Evolutionary conservation across 2,329 filamentous ascomycete genomes (phyloP).

Genomic region (Alternaria brassicicola): DNA sequence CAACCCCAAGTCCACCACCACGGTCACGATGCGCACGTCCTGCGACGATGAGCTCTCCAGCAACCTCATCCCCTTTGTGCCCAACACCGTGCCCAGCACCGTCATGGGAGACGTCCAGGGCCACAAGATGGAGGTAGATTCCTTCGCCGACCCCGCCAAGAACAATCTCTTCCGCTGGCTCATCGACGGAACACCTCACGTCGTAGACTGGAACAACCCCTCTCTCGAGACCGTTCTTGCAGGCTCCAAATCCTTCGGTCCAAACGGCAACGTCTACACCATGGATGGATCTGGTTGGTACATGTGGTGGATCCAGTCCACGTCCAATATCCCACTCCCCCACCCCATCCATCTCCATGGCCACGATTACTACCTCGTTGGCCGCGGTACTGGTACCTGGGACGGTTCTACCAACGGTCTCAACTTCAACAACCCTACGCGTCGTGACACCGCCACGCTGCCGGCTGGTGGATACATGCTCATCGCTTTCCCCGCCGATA

Average conservation of each 20-base stretch:
- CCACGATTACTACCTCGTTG: constrained; percentile 53
- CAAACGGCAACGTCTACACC: constrained; percentile 38
- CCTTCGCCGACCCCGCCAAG: constrained; percentile 37
- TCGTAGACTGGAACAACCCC: constrained; percentile 52
- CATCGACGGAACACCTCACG: constrained; percentile 49
- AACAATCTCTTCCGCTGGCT: constrained; percentile 53
- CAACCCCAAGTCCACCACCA: constrained; percentile 43
- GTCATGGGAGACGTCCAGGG: constrained; percentile 37
- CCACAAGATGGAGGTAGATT: constrained; percentile 37
- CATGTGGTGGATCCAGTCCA: constrained; percentile 56
- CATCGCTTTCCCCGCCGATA: constrained; percentile 59
- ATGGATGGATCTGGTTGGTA: constrained; percentile 49
- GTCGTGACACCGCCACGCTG: constrained; percentile 49
- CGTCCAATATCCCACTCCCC: constrained; percentile 43
- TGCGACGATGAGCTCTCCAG: constrained; percentile 48
- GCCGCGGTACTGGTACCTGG: constrained; percentile 44
- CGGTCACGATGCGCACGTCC: constrained; percentile 39
- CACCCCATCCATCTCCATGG: constrained; percentile 52
- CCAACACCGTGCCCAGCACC: constrained; percentile 47
- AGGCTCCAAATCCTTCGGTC: constrained; percentile 29
- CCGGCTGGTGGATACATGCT: constrained; percentile 53
- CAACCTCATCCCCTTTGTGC: constrained; percentile 49
- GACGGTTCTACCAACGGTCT: constrained; percentile 41
- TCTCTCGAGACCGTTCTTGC: constrained; percentile 53
- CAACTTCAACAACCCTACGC: constrained; percentile 47